phyloP scores from a whole-genome alignment of 2,329 filamentous ascomycete species.

The Domatiomyces catenatus region DNA sequence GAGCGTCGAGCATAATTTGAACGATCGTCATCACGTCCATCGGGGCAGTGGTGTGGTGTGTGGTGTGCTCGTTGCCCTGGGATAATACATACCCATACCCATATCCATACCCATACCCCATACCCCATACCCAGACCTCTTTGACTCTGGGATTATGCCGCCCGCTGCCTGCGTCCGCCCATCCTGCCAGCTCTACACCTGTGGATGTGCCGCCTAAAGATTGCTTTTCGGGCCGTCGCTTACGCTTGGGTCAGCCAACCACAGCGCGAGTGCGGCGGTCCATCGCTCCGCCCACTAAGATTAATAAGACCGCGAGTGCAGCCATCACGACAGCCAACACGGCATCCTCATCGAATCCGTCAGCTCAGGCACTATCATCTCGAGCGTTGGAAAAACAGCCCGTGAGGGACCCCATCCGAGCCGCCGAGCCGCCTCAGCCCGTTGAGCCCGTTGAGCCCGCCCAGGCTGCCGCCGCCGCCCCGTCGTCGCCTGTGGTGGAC shows the following conservation, averaged over 20 bases:
- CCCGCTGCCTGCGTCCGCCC: neutral
- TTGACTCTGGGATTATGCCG: neutral
- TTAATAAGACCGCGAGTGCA: neutral
- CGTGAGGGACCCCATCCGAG: conserved; percentile 11
- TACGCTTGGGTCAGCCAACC: neutral
- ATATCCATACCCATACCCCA: neutral
- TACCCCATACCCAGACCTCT: neutral
- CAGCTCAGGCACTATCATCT: conserved; percentile 20
- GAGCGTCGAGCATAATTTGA: neutral
- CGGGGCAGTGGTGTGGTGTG: too few relatives aligned
- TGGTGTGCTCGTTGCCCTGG: too few relatives aligned
- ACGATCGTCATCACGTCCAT: neutral
- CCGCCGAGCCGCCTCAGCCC: conserved; percentile 5
- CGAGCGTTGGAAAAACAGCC: conserved; percentile 24
- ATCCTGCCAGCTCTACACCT: neutral
- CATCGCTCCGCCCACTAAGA: neutral
- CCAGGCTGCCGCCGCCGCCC: conserved; percentile 4
- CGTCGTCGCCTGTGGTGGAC: conserved; percentile 2
- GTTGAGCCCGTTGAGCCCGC: conserved; percentile 4
- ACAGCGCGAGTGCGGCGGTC: neutral
- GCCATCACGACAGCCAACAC: conserved; percentile 12
- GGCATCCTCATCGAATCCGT: conserved; percentile 2
- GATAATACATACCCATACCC: too few relatives aligned
- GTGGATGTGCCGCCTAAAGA: neutral
- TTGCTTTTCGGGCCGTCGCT: neutral